phyloP scores from a whole-genome alignment of 2,329 filamentous ascomycete species.

The Talaromyces sp. region DNA sequence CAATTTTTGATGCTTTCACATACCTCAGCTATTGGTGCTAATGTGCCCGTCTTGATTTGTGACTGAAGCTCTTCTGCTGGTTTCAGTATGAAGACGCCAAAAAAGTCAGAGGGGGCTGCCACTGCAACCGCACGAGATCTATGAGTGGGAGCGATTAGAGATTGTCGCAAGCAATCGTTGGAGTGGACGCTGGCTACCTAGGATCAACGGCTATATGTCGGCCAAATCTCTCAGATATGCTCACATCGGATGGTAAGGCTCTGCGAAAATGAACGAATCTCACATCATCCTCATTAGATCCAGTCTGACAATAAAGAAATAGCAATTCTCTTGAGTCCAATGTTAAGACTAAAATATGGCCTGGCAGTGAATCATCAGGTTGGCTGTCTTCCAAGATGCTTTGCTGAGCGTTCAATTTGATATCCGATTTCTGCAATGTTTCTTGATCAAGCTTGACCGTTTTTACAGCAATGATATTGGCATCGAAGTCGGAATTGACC shows the following conservation, averaged over 20 bases:
- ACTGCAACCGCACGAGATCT: slow-evolving; percentile 61
- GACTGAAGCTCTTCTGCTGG: slow-evolving; percentile 50
- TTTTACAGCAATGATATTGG: slow-evolving; percentile 72
- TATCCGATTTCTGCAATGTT: slow-evolving; percentile 33
- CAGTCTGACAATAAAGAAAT: slow-evolving; percentile 63
- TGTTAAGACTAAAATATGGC: slow-evolving; percentile 76
- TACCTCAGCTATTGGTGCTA: slow-evolving; percentile 60
- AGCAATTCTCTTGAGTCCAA: slow-evolving; percentile 69
- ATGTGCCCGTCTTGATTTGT: slow-evolving; percentile 47
- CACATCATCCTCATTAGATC: slow-evolving; percentile 36
- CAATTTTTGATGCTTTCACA: not conserved
- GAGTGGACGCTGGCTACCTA: slow-evolving; percentile 47
- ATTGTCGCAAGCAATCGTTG: not conserved
- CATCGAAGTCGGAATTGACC: slow-evolving; percentile 74
- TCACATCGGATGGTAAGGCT: slow-evolving; percentile 56
- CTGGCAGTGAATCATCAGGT: slow-evolving; percentile 51
- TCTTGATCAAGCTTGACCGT: slow-evolving; percentile 62
- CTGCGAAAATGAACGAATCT: slow-evolving; percentile 61
- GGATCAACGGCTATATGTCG: slow-evolving; percentile 74
- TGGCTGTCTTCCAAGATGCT: slow-evolving; percentile 14
- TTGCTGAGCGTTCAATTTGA: slow-evolving; percentile 24
- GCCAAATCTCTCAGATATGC: slow-evolving; percentile 55
- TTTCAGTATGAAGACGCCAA: slow-evolving; percentile 69
- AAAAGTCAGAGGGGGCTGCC: slow-evolving; percentile 64
- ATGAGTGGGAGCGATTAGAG: not conserved